Evolutionary conservation across 2,329 filamentous ascomycete species (phyloP).

Genomic region (Aspergillus sp.): DNA sequence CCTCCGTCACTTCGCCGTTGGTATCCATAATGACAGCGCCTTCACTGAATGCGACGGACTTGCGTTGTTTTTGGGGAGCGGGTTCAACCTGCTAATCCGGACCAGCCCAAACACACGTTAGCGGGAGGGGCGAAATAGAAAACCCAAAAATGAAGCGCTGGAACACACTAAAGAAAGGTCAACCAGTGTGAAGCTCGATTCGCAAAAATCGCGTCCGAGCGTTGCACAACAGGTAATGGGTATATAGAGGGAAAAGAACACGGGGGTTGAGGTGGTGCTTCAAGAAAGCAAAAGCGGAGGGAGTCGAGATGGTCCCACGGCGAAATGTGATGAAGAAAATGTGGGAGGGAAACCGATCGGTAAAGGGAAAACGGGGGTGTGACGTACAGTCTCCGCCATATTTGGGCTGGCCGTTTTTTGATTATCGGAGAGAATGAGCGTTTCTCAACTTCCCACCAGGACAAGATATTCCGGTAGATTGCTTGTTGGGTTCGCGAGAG

Average conservation of each 20-base stretch:
- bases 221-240: not conserved
- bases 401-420: constrained; percentile 17
- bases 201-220: not conserved
- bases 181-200: not conserved
- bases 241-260: not conserved
- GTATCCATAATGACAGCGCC: constrained; percentile 83
- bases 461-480: not conserved
- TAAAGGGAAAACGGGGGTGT: constrained; percentile 38
- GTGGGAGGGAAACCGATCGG: constrained; percentile 39
- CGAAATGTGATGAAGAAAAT: constrained; percentile 36
- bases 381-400: constrained; percentile 50
- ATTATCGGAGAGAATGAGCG: not conserved
- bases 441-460: not conserved
- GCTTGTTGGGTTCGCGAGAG: too few relatives aligned
- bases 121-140: constrained; percentile 21
- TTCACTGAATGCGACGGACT: constrained; percentile 92
- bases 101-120: constrained; percentile 30
- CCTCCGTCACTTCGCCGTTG: constrained; percentile 81
- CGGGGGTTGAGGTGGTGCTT: not conserved
- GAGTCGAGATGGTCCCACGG: not conserved
- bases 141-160: not conserved
- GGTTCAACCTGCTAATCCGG: constrained; percentile 45
- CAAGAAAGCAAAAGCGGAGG: not conserved
- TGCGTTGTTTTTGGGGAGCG: constrained; percentile 72
- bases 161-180: too few relatives aligned